Percentiles rank a stretch among this genome's conserved stretches.
Conservation (phyloP, 2,329 filamentous ascomycete species). For the Calycina herbarum region DNA sequence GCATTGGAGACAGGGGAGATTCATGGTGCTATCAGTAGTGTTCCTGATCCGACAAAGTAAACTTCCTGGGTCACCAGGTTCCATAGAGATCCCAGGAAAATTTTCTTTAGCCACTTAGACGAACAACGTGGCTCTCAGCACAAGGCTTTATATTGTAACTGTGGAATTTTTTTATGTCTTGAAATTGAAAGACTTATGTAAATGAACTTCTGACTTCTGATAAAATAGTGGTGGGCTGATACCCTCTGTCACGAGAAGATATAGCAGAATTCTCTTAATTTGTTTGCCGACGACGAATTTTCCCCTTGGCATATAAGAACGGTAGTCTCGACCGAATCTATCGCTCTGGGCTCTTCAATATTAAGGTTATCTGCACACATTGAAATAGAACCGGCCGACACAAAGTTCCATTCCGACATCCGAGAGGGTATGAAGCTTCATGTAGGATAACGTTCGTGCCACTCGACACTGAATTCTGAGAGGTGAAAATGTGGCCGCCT, state of each 20-base stretch:
- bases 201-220: not conserved
- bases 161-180: not conserved
- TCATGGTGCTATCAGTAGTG: constrained; percentile 14
- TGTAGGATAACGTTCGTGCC: not conserved
- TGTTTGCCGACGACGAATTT: not conserved
- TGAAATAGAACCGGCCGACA: constrained; percentile 10
- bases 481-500: constrained; percentile 15
- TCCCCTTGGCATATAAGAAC: not conserved
- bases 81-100: constrained; percentile 14
- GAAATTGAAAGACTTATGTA: not conserved
- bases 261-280: not conserved
- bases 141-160: not conserved
- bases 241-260: not conserved
- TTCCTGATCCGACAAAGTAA: constrained; percentile 16
- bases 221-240: not conserved
- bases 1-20: constrained; percentile 3
- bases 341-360: not conserved
- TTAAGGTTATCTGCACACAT: constrained; percentile 3
- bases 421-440: constrained; percentile 1
- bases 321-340: not conserved
- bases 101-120: constrained; percentile 13
- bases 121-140: constrained; percentile 21
- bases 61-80: constrained; percentile 20
- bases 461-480: constrained; percentile 1
- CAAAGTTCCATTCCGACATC: constrained; percentile 11